Conservation (phyloP, 164 flowering plant genomes). For the Vitis amurensis region DNA sequence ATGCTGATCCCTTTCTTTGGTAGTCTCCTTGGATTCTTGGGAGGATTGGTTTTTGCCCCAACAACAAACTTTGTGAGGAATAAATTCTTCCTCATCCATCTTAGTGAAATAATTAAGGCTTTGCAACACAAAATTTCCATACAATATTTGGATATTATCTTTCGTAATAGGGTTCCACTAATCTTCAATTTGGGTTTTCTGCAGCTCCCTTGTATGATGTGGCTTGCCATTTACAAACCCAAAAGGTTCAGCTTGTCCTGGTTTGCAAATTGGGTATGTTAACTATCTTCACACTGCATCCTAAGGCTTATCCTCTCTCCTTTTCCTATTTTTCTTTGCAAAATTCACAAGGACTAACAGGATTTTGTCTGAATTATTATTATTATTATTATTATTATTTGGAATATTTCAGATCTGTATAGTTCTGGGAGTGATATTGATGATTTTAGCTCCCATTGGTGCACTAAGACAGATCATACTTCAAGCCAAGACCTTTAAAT, state of each 20-base stretch:
- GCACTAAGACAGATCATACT: constrained; percentile 53
- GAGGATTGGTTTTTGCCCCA: constrained; percentile 71
- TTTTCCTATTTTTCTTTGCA: neutral
- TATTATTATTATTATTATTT: no score
- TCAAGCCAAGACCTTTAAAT: constrained; percentile 43
- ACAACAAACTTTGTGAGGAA: constrained; percentile 51
- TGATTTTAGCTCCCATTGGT: constrained; percentile 67
- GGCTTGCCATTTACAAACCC: constrained; percentile 38
- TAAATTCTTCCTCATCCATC: neutral
- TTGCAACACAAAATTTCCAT: neutral
- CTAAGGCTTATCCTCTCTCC: neutral
- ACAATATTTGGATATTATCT: neutral
- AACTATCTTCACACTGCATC: neutral
- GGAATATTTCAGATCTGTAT: constrained; percentile 53
- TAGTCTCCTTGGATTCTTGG: constrained; percentile 53
- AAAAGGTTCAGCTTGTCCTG: constrained; percentile 36
- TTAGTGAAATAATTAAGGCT: no score
- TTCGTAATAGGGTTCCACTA: constrained; percentile 32
- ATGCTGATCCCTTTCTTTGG: constrained; percentile 59
- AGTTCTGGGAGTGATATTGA: constrained; percentile 52
- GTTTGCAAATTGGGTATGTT: no score
- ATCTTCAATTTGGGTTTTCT: constrained; percentile 65
- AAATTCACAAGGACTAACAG: neutral
- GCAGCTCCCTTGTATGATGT: constrained; percentile 50
- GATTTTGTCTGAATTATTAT: no score